Evolutionary conservation across 495 filamentous ascomycete genomes (phyloP), one percentile per base, ranked within the genome.

Genomic region (Aspergillus hancockii): DNA sequence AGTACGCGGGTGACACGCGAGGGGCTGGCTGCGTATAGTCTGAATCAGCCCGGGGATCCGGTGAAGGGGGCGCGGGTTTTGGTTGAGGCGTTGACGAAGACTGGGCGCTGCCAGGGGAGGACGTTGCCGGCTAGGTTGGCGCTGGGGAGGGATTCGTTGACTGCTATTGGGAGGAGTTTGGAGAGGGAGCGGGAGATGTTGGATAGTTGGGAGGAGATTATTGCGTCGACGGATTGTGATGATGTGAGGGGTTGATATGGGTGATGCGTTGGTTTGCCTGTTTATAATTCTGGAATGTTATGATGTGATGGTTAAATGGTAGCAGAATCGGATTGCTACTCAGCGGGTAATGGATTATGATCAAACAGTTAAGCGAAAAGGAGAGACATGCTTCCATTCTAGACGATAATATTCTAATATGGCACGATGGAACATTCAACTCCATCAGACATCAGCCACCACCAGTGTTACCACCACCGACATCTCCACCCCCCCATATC

Each of bases 1-100:
- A 58, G 30, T 14, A 55, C 49, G 53, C 59, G 59, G 57, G 49
- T 8, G 6, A 32, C 30, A 18, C 51, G 45, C 5, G 57, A 61
- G 4, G 49, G 63, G 25, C 49, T 72, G 4, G 25, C 57, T 12
- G 54, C 59, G 12, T 54, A 67, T 9, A 66, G 67, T 51, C 54
- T 57, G 5, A 57, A 64, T 0, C 72, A 82, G 52, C 75, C 74
- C 1, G 81, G 80, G 4, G 79, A 85, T 61, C 68, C 79, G 16
- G 65, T 67, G 41, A 83, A 83, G 65, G 82, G 76, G 0, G 71
- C 68, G 8, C 67, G 67, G 55, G 69, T 78, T 0, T 73, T 83
- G 51, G 69, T 80, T 13, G 81, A 85, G 57, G 74, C 79, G 31
- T 57, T 82, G 40, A 75, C 73, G 31, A 68, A 68, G 60, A 68